phyloP scores from a whole-genome alignment of 2,329 filamentous ascomycete species.

The Aspergillus viridinutans region DNA sequence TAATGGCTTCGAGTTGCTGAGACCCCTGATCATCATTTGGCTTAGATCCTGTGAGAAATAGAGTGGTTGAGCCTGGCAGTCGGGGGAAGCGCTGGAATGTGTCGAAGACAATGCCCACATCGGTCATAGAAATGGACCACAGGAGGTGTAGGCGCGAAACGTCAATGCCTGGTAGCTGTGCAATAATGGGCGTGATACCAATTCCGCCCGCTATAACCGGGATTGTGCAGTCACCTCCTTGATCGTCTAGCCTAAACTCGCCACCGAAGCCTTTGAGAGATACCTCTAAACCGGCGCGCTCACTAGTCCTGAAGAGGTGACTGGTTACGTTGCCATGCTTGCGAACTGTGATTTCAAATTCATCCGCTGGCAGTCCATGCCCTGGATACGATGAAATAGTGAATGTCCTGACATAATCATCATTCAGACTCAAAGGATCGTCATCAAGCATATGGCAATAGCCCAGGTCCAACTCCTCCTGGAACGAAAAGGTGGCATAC shows the following conservation, averaged over 20 bases:
- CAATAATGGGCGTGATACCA: slow-evolving; percentile 77
- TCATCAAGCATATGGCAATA: slow-evolving; percentile 81
- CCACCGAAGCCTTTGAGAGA: slow-evolving; percentile 72
- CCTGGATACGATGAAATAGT: slow-evolving; percentile 65
- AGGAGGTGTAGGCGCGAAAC: slow-evolving; percentile 52
- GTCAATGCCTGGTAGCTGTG: slow-evolving; percentile 57
- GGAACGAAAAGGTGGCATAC: slow-evolving; percentile 72
- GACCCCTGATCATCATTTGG: slow-evolving; percentile 30
- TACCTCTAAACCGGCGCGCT: slow-evolving; percentile 54
- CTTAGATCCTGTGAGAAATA: slow-evolving; percentile 61
- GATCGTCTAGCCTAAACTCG: slow-evolving; percentile 46
- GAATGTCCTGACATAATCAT: slow-evolving; percentile 80
- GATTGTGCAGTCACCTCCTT: slow-evolving; percentile 34
- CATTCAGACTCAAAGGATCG: slow-evolving; percentile 74
- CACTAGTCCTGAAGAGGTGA: slow-evolving; percentile 58
- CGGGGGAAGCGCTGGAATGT: slow-evolving; percentile 51
- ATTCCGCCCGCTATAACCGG: slow-evolving; percentile 74
- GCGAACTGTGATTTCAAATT: slow-evolving; percentile 69
- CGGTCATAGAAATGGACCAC: slow-evolving; percentile 63
- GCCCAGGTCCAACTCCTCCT: slow-evolving; percentile 63
- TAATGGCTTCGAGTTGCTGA: slow-evolving; percentile 41
- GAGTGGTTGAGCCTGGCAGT: slow-evolving; percentile 49
- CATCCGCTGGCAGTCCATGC: slow-evolving; percentile 32
- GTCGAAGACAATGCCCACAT: slow-evolving; percentile 61
- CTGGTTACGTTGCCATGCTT: slow-evolving; percentile 65